These are phyloP conservation scores for Colletotrichum orbiculare DNA, from an alignment of 2,329 filamentous ascomycete genomes.

Conservation along the genomic window DNA sequence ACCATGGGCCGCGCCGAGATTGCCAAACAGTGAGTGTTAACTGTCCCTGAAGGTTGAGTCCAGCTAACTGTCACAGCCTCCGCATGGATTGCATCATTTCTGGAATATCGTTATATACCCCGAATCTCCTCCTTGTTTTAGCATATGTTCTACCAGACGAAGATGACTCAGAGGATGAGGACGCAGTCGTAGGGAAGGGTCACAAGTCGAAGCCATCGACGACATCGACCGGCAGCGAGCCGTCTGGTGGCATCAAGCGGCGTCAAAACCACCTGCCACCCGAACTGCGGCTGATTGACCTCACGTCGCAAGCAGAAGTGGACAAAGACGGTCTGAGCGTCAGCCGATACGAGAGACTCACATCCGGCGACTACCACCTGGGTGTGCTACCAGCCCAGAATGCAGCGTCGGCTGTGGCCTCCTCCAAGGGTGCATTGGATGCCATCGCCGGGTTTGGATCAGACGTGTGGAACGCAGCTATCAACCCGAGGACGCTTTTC, in stretches of 20 bases:
- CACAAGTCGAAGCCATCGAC: slow-evolving; percentile 58
- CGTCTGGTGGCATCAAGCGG: slow-evolving; percentile 73
- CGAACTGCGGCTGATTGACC: slow-evolving; percentile 90
- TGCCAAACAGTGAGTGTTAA: slow-evolving; percentile 81
- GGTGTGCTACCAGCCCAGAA: slow-evolving; percentile 80
- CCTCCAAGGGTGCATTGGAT: slow-evolving; percentile 80
- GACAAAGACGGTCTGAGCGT: slow-evolving; percentile 89
- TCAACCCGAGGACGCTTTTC: slow-evolving; percentile 88
- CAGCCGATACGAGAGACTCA: slow-evolving; percentile 86
- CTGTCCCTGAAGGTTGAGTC: not conserved
- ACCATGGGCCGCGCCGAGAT: slow-evolving; percentile 87
- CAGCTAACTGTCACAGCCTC: slow-evolving; percentile 66
- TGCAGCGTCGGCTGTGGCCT: slow-evolving; percentile 71
- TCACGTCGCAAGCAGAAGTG: slow-evolving; percentile 85
- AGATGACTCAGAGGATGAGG: slow-evolving; percentile 63
- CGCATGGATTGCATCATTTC: slow-evolving; percentile 98
- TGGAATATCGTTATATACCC: slow-evolving; percentile 95
- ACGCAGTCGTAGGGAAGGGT: slow-evolving; percentile 44
- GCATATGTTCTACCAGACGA: slow-evolving; percentile 85
- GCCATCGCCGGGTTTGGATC: slow-evolving; percentile 76
- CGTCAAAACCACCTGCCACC: slow-evolving; percentile 85
- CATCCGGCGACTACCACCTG: slow-evolving; percentile 92
- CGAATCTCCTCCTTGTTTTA: slow-evolving; percentile 88
- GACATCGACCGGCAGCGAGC: slow-evolving; percentile 64
- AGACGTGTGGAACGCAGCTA: slow-evolving; percentile 90